A percentile compares a stretch with the other conserved stretches of the same genome.
phyloP scores from a whole-genome alignment of 148 eudicot species.

The Fagopyrum tataricum region DNA sequence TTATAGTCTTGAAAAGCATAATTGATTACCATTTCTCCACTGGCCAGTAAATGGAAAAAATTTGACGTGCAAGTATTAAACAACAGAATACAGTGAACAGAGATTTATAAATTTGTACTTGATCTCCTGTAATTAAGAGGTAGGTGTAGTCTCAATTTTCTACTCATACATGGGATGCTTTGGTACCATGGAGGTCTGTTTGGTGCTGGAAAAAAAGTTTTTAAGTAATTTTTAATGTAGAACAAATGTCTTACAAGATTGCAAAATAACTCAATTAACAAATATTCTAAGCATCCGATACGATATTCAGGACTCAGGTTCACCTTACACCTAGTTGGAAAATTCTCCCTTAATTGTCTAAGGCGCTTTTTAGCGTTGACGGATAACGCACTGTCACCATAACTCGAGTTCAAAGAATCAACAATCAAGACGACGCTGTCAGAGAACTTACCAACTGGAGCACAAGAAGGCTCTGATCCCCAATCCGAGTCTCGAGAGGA shows the following conservation, averaged over 20 bases:
- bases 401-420: slow-evolving; percentile 34
- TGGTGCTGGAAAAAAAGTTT: too few species aligned
- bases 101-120: slow-evolving; percentile 45
- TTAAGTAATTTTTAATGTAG: too few species aligned
- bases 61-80: background rate
- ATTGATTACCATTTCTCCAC: background rate
- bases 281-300: too few species aligned
- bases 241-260: too few species aligned
- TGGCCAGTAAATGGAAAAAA: background rate
- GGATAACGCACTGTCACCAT: slow-evolving; percentile 39
- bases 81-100: slow-evolving; percentile 10
- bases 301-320: too few species aligned
- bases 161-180: slow-evolving; percentile 42
- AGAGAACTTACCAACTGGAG: slow-evolving; percentile 35
- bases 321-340: too few species aligned
- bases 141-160: slow-evolving; percentile 52
- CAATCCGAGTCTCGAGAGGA: too few species aligned
- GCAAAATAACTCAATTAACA: too few species aligned
- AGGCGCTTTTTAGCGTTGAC: slow-evolving; percentile 46
- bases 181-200: slow-evolving; percentile 60
- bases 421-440: slow-evolving; percentile 38
- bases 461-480: too few species aligned
- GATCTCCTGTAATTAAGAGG: slow-evolving; percentile 77
- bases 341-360: too few species aligned
- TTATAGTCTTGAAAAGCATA: background rate